These are phyloP conservation scores for Calonectria hawksworthii DNA, from an alignment of 2,329 filamentous ascomycete genomes.

Conservation along the genomic window DNA sequence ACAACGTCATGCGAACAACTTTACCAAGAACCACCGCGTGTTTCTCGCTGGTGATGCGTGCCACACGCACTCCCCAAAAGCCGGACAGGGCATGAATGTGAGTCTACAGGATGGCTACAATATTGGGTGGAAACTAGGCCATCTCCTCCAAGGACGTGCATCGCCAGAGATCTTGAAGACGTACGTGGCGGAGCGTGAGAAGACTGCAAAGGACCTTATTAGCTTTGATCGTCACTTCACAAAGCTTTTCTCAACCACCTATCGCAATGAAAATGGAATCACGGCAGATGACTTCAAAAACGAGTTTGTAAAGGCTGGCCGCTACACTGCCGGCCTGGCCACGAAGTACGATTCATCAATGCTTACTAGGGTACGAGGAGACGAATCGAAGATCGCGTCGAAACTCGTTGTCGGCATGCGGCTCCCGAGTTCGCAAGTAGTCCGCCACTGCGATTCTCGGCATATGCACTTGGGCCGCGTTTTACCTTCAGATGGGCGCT, in stretches of 20 bases:
- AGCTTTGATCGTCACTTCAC: slow-evolving; percentile 60
- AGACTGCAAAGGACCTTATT: slow-evolving; percentile 74
- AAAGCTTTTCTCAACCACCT: slow-evolving; percentile 28
- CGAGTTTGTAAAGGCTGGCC: slow-evolving; percentile 26
- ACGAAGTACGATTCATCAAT: slow-evolving; percentile 30
- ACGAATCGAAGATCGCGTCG: slow-evolving; percentile 9
- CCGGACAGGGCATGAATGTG: slow-evolving; percentile 79
- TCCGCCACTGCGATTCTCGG: slow-evolving; percentile 39
- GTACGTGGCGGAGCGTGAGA: slow-evolving; percentile 64
- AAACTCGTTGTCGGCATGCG: slow-evolving; percentile 31
- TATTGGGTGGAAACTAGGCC: slow-evolving; percentile 67
- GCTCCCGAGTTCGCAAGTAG: slow-evolving; percentile 32
- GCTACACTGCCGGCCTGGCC: slow-evolving; percentile 39
- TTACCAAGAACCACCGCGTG: slow-evolving; percentile 68
- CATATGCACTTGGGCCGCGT: slow-evolving; percentile 31
- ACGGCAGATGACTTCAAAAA: slow-evolving; percentile 25
- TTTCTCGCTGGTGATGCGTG: slow-evolving; percentile 78
- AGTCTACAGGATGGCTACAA: slow-evolving; percentile 75
- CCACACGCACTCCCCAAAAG: slow-evolving; percentile 69
- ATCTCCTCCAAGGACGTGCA: slow-evolving; percentile 55
- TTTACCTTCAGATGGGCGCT: slow-evolving; percentile 35
- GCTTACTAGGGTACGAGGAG: not conserved
- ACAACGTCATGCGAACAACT: slow-evolving; percentile 71
- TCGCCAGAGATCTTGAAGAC: slow-evolving; percentile 55
- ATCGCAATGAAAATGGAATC: slow-evolving; percentile 26